Base-by-base conservation (phyloP, 2,329 filamentous ascomycete species). In the Cladosporium colombiae region DNA sequence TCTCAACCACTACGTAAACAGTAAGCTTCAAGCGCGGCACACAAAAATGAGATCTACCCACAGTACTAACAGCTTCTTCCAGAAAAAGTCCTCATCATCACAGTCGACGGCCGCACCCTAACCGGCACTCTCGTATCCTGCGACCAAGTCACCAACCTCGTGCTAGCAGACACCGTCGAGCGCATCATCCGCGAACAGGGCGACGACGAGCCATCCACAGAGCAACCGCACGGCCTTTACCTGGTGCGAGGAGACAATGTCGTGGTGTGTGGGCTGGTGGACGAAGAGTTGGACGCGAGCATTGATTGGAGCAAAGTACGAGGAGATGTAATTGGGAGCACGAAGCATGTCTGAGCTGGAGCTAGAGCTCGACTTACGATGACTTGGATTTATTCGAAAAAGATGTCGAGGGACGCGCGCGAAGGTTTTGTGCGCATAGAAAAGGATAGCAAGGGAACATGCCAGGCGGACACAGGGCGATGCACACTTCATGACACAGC, bases 211-310 rank as follows among this genome's bases (percentile, higher is more conserved):
- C 86, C 89, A 0, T 96, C 91, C 52, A 87, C 89, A 66, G 88
- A 95, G 75, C 89, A 95, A 21, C 88, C 90, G 5, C 87, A 97
- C 68, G 95, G 95, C 1, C 81, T 98, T 6, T 98, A 97, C 77
- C 85, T 99, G 66, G 91, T 99, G 65, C 87, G 95, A 67, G 95
- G 95, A 62, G 95, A 99, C 77, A 97, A 96, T 75, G 94, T 99
- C 57, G 93, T 93, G 68, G 85, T 96, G 18, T 91, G 95, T 66
- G 95, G 95, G 2, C 82, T 96, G 65, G 89, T 99, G 35, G 93
- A 99, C 77, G 93, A 97, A 79, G 86, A 91, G 72, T 82, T 98
- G 66, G 95, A 99, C 80, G 86, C 84, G 46, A 93, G 90, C 73
- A 98, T 99, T 75, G 89, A 97, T 80, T 99, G 95, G 95, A 84